Evolutionary conservation across 2,329 filamentous ascomycete species (phyloP).

Genomic region (Colletotrichum siamense): DNA sequence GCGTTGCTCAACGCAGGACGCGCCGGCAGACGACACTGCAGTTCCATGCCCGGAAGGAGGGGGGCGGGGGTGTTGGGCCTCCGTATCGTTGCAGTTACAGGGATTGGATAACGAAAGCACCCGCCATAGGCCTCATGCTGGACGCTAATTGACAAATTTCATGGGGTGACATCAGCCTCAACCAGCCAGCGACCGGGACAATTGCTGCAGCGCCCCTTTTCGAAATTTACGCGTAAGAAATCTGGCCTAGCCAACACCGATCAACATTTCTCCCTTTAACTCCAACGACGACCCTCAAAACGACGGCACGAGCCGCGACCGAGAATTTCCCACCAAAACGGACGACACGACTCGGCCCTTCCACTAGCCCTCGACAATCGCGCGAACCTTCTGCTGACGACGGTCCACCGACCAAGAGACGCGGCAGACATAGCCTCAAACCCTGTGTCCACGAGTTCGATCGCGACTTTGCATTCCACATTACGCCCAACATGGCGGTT

Average conservation of each 20-base stretch:
- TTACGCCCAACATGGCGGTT: slow-evolving; percentile 71
- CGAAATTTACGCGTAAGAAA: slow-evolving; percentile 18
- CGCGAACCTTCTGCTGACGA: neutral
- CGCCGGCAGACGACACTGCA: neutral
- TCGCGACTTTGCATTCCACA: neutral
- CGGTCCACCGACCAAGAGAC: neutral
- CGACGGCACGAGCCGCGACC: slow-evolving; percentile 16
- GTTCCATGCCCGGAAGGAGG: neutral
- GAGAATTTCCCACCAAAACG: neutral
- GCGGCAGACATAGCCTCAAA: neutral
- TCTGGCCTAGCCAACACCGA: neutral
- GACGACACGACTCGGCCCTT: slow-evolving; percentile 6
- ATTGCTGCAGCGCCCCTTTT: slow-evolving; percentile 15
- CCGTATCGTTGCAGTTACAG: slow-evolving; percentile 14
- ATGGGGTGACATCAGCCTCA: slow-evolving; percentile 21
- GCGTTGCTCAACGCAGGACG: neutral
- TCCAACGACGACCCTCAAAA: neutral
- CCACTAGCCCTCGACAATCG: slow-evolving; percentile 1
- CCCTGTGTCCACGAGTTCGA: neutral
- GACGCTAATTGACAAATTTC: slow-evolving; percentile 20
- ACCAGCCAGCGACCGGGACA: slow-evolving; percentile 7
- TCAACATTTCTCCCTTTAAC: slow-evolving; percentile 3
- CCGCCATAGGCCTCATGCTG: neutral
- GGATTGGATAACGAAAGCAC: slow-evolving; percentile 2
- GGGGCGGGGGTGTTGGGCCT: neutral